Conservation (phyloP, 305 asterid genomes). For the Solanum aculeatissimum region DNA sequence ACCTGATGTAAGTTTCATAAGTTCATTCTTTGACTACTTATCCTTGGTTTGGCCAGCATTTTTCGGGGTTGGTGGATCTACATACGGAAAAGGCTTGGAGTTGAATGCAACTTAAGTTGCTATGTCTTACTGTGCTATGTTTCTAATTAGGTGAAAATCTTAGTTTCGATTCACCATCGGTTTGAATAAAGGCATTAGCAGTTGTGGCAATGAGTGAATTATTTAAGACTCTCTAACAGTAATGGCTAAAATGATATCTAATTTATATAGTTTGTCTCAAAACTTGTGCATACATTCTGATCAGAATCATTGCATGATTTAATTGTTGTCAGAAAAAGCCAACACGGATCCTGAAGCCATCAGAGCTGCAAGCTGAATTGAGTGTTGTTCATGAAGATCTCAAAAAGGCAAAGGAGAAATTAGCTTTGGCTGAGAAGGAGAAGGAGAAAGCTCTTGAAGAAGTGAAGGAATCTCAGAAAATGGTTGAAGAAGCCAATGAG, state of each 20-base stretch:
- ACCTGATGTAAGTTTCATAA: constrained; percentile 52
- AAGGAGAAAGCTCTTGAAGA: constrained; percentile 62
- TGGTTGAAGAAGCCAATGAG: constrained; percentile 65
- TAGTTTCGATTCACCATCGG: not conserved
- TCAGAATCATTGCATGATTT: constrained; percentile 1
- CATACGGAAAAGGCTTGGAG: not conserved
- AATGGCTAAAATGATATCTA: not conserved
- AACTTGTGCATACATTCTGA: constrained; percentile 1
- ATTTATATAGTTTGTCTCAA: constrained; percentile 3
- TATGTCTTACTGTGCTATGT: not conserved
- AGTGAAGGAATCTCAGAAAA: constrained; percentile 55
- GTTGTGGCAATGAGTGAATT: not conserved
- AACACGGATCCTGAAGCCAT: constrained; percentile 46
- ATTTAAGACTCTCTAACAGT: not conserved
- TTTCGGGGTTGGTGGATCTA: not conserved
- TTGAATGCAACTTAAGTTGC: not conserved
- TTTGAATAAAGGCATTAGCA: not conserved
- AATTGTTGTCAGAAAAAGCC: constrained; percentile 51
- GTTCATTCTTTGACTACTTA: not conserved
- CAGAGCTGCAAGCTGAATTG: constrained; percentile 67
- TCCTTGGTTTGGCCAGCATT: not conserved
- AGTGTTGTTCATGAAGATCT: constrained; percentile 76
- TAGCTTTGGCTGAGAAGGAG: constrained; percentile 62
- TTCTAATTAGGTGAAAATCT: not conserved
- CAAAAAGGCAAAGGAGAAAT: constrained; percentile 67